Evolutionary conservation across 2,329 filamentous ascomycete species (phyloP).

Genomic region (Neofusicoccum sp.): DNA sequence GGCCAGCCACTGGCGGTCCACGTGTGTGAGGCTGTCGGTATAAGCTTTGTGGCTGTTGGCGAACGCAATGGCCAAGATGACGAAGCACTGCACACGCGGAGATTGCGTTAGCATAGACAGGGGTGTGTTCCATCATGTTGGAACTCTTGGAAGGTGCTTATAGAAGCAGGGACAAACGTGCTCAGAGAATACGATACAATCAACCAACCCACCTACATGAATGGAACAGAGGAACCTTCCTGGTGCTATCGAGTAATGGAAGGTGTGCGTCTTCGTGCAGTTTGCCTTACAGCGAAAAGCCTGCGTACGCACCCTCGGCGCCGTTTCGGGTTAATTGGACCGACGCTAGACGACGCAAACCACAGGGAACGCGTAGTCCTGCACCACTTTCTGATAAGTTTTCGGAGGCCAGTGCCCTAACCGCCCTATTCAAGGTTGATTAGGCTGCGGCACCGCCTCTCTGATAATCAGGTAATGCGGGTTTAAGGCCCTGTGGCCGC

Average conservation of each 20-base stretch:
- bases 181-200: no score
- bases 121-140: no score
- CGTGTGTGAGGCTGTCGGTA: background rate
- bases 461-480: background rate
- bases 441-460: background rate
- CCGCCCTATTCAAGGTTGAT: background rate
- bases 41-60: background rate
- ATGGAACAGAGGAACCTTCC: background rate
- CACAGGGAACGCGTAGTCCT: constrained; percentile 9
- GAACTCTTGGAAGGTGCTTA: no score
- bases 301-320: background rate
- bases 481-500: background rate
- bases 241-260: background rate
- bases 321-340: constrained; percentile 5
- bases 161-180: background rate
- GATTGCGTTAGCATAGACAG: background rate
- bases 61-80: background rate
- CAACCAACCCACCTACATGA: background rate
- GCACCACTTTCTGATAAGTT: background rate
- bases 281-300: background rate
- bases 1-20: no score
- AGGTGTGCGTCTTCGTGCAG: no score
- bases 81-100: background rate
- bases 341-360: constrained; percentile 7
- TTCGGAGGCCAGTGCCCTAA: background rate